Percentiles rank a stretch among this genome's conserved stretches.
Evolutionary conservation across 164 flowering plant species (phyloP).

Genomic region (Vitis cinerea): DNA sequence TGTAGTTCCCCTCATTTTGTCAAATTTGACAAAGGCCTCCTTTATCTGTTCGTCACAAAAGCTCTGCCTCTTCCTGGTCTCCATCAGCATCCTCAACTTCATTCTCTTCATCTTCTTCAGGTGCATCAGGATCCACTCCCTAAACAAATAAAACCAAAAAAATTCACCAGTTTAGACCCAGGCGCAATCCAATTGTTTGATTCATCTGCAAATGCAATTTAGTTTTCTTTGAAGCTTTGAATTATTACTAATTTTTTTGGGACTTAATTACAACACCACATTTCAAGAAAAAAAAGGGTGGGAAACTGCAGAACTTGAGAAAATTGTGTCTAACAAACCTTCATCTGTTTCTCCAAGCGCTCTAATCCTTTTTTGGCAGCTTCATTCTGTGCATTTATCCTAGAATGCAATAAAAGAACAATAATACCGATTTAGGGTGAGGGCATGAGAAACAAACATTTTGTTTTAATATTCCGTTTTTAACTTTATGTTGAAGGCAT

Average conservation of each 20-base stretch:
- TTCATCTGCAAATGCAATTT: no score
- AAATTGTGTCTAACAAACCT: constrained; percentile 46
- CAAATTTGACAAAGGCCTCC: not conserved
- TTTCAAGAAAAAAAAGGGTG: not conserved
- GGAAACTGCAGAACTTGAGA: no score
- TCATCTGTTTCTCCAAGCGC: constrained; percentile 93
- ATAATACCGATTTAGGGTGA: no score
- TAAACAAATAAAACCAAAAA: constrained; percentile 21
- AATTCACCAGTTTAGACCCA: not conserved
- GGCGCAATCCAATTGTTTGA: not conserved
- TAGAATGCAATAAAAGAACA: constrained; percentile 22
- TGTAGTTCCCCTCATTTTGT: not conserved
- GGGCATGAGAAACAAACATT: no score
- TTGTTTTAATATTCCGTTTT: no score
- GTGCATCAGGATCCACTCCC: constrained; percentile 99
- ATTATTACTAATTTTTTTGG: no score
- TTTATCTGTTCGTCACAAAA: constrained; percentile 33
- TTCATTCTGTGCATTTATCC: constrained; percentile 85
- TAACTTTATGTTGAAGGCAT: not conserved
- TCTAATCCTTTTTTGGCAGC: constrained; percentile 90
- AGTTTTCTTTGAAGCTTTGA: no score
- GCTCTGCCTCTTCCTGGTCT: constrained; percentile 80
- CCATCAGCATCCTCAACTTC: constrained; percentile 89
- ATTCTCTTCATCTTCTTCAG: constrained; percentile 95
- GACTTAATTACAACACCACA: no score